Evolutionary conservation across 139 green algal genomes (phyloP), one percentile per base, ranked within the genome.

Genomic region (Klebsormidium nitens): DNA sequence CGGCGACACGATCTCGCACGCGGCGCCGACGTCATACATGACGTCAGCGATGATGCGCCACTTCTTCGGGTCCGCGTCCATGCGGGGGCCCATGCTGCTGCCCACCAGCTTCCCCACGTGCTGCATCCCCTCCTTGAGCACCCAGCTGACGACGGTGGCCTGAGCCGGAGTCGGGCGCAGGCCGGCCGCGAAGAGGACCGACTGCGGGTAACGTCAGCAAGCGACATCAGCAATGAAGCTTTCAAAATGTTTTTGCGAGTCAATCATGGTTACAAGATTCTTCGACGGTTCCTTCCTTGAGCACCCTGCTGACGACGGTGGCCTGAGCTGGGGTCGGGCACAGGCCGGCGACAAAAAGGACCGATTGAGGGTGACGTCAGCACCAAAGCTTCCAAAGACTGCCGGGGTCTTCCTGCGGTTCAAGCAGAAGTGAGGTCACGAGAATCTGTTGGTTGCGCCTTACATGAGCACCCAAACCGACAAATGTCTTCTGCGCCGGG

Each of bases 91-190:
- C 5, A 74, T n/a, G 2, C 23, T 31, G 14, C 61, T 74, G 47
- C 64, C 37, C 1, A 65, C 36, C 17, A 77, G 28, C 60, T 77
- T 77, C 29, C 70, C 66, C 19, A 75, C 70, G 35, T 77, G 70
- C 29, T 66, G 29, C 70, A 77, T 75, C 19, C 70, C 70, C 23
- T 77, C 70, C 48, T 77, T 77, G 36, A 77, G 39, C 55, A 77
- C 69, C 70, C 70, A 77, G 70, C 70, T 77, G 6, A 75, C 70
- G 32, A 77, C 66, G 0, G 63, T 75, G 2, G 63, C 70, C 28
- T 77, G 70, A 28, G 37, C 63, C 31, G 70, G 35, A 19, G 61
- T 75, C 28, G 70, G 34, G 11, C 63, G 44, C 37, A 77, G 48
- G 0, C 70, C 70, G 8, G 70, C 70, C 1, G 70, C 38, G 39